phyloP scores from a whole-genome alignment of 2,329 filamentous ascomycete species.

The Phyllosticta citribraziliensis region DNA sequence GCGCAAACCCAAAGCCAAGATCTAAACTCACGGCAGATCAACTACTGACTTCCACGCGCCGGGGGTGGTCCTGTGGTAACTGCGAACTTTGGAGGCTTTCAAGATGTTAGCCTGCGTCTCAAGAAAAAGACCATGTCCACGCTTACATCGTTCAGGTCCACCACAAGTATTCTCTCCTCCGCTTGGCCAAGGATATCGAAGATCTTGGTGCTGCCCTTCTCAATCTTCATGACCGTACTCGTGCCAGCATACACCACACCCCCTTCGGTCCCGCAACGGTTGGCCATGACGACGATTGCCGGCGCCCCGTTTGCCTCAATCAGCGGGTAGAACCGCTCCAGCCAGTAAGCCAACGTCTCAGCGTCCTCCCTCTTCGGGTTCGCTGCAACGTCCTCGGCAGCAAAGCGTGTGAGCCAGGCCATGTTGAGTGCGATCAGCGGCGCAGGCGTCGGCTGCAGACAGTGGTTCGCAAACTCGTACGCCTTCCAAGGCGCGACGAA shows the following conservation, averaged over 20 bases:
- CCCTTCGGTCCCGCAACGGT: conserved; percentile 58
- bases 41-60: not conserved
- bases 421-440: conserved; percentile 62
- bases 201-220: conserved; percentile 54
- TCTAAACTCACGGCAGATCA: not conserved
- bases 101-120: not conserved
- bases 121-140: not conserved
- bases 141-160: conserved; percentile 47
- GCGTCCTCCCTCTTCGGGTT: conserved; percentile 52
- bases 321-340: conserved; percentile 57
- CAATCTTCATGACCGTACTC: conserved; percentile 59
- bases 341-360: conserved; percentile 67
- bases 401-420: conserved; percentile 61
- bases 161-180: conserved; percentile 56
- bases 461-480: conserved; percentile 50
- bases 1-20: not conserved
- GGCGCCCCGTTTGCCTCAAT: conserved; percentile 33
- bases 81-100: conserved; percentile 14
- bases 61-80: conserved; percentile 2
- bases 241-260: conserved; percentile 63
- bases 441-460: conserved; percentile 42
- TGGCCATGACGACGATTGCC: conserved; percentile 60
- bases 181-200: conserved; percentile 64
- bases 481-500: conserved; percentile 48
- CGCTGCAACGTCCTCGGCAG: conserved; percentile 39